Conservation (phyloP, 2,329 filamentous ascomycete genomes). For the Macrophomina tecta region DNA sequence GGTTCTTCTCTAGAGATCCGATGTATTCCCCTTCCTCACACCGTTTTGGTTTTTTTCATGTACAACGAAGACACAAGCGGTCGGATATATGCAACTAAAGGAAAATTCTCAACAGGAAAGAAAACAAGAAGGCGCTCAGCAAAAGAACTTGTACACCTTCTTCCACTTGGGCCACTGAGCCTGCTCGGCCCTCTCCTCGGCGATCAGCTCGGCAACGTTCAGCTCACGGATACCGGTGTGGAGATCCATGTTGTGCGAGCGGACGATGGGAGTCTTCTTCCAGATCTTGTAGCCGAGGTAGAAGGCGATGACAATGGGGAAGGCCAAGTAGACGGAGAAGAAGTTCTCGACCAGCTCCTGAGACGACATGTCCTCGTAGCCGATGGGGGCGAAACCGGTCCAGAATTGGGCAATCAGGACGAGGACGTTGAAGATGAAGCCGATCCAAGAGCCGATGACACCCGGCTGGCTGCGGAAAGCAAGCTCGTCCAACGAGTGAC, state of each 20-base stretch:
- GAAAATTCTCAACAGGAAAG: constrained; percentile 5
- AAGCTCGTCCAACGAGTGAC: constrained; percentile 50
- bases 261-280: constrained; percentile 71
- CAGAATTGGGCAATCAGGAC: constrained; percentile 45
- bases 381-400: constrained; percentile 37
- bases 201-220: constrained; percentile 77
- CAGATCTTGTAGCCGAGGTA: constrained; percentile 75
- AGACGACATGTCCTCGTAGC: constrained; percentile 42
- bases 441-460: constrained; percentile 49
- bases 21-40: too few relatives aligned
- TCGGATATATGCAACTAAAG: constrained; percentile 15
- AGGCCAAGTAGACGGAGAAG: constrained; percentile 77
- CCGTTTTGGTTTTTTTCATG: background rate
- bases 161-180: constrained; percentile 58
- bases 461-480: constrained; percentile 52
- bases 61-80: background rate
- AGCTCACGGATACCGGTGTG: constrained; percentile 85
- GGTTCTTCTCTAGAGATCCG: too few relatives aligned
- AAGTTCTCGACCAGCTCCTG: constrained; percentile 62
- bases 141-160: constrained; percentile 56
- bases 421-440: constrained; percentile 47
- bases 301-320: constrained; percentile 73
- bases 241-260: constrained; percentile 79
- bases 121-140: constrained; percentile 35
- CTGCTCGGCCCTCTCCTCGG: constrained; percentile 79